phyloP scores from a whole-genome alignment of 2,329 filamentous ascomycete species.

The Aspergillus texensis region DNA sequence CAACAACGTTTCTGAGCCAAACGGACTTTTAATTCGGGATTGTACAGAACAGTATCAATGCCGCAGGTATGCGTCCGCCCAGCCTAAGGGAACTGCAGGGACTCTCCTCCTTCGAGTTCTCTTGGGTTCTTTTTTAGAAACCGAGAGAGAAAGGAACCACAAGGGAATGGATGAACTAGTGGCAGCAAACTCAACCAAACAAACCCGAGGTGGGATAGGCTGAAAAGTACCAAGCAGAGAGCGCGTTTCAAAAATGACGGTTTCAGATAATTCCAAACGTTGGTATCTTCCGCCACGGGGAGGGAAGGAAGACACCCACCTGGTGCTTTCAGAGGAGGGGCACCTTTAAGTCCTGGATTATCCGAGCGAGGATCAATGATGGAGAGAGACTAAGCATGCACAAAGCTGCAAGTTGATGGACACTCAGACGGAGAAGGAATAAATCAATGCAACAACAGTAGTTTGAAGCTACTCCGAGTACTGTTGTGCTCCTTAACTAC shows the following conservation, averaged over 20 bases:
- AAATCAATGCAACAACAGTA: constrained; percentile 24
- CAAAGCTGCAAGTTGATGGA: constrained; percentile 17
- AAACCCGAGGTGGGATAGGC: constrained; percentile 22
- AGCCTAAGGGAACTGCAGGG: constrained; percentile 36
- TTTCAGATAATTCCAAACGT: constrained; percentile 30
- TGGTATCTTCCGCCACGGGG: constrained; percentile 15
- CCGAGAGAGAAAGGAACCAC: constrained; percentile 14
- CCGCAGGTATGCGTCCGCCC: constrained; percentile 22
- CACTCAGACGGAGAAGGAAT: constrained; percentile 20
- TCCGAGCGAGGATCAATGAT: constrained; percentile 16
- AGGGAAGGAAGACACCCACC: constrained; percentile 17
- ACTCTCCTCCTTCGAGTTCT: constrained; percentile 25
- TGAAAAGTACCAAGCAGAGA: constrained; percentile 24
- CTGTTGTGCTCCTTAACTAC: constrained; percentile 26
- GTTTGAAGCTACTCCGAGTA: constrained; percentile 16
- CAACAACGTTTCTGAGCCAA: constrained; percentile 24
- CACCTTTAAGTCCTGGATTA: constrained; percentile 16
- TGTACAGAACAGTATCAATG: constrained; percentile 23
- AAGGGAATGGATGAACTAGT: neutral
- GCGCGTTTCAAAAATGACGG: constrained; percentile 28
- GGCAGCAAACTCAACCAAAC: constrained; percentile 22
- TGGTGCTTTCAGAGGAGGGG: constrained; percentile 13
- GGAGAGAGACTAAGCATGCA: constrained; percentile 20
- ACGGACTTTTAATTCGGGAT: constrained; percentile 28
- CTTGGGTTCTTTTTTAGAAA: constrained; percentile 16